Base-by-base conservation (phyloP, 306 rosid genomes). In the Ormosia semicastrata region DNA sequence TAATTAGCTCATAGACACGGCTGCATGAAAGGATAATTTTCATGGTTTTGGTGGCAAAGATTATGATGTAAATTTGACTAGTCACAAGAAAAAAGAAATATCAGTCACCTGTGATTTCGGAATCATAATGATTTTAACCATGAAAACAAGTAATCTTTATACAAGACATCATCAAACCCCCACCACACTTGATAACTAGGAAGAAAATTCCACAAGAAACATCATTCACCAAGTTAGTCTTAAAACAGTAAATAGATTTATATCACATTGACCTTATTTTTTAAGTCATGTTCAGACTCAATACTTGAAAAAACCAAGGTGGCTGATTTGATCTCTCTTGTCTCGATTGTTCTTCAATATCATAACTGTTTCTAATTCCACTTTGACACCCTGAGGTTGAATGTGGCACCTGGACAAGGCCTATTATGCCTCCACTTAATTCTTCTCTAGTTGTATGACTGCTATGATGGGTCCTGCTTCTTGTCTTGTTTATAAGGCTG, bases 301-400 rank as follows among this genome's bases (percentile, higher is more conserved):
- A 83, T 50, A 87, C 92, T 84, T 86, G 92, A 74, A 89, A 89
- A 77, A 84, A 71, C 92, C 93, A 92, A 76, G 93, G 88, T 72
- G 91, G 86, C 76, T 88, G 88, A 75, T 89, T 86, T 8, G 91
- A 85, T 78, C 82, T 85, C 71, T 88, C 90, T 76, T 84, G 89
- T 79, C 84, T 88, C 54, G 79, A 57, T 78, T 81, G 87, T 77
- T 87, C 91, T 79, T 84, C 94, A 56, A 81, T 76, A 41, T 70
- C 81, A 75, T 76, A 76, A 36, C 49, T 74, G 71, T 71, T 86
- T 76, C 68, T 81, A 52, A 79, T 78, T 72, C 78, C 82, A 77
- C 57, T 85, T 50, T 77, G 86, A 75, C 32, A 75, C 73, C 84
- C 73, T 0, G 81, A 60, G 43, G 80, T 62, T 78, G 81, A 83